Percentiles rank a stretch among this genome's conserved stretches.
These are phyloP conservation scores for Pleurotus platypus DNA, from an alignment of 768 basidiomycete species.

Conservation along the genomic window DNA sequence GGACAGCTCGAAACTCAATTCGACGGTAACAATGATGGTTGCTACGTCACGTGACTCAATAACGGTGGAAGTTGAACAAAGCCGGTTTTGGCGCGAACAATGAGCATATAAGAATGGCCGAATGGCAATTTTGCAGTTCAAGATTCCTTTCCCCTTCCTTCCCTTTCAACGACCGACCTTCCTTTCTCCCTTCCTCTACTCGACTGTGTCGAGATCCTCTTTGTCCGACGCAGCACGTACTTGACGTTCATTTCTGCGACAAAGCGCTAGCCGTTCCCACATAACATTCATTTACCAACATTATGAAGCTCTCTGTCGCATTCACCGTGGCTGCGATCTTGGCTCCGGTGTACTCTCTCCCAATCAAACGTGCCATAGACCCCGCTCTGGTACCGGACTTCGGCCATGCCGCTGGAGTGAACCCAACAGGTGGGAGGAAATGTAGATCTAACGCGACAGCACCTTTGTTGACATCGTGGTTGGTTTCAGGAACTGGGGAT, in stretches of 20 bases:
- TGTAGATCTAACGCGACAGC: neutral
- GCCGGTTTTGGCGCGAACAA: neutral
- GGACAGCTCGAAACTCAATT: neutral
- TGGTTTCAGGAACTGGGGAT: constrained; percentile 46
- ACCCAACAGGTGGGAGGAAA: constrained; percentile 47
- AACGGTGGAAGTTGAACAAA: no score
- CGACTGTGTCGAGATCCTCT: constrained; percentile 5
- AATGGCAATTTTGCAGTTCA: neutral
- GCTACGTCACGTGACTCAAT: constrained; percentile 1
- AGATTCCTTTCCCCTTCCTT: neutral
- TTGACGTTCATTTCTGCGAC: neutral
- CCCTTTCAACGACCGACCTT: neutral
- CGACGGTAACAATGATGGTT: constrained; percentile 1
- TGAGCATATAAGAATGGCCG: constrained; percentile 4
- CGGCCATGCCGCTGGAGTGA: constrained; percentile 50
- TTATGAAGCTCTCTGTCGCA: constrained; percentile 1
- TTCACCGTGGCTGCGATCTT: neutral
- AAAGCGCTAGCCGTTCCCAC: constrained; percentile 4
- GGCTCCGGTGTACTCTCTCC: neutral
- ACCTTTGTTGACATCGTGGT: constrained; percentile 19
- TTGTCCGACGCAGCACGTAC: neutral
- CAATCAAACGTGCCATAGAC: constrained; percentile 34
- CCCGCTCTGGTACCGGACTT: constrained; percentile 56
- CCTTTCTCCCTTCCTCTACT: neutral
- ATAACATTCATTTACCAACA: neutral